Base-by-base conservation (phyloP, 352 stramenopile genomes). In the Pythium phragmitis region DNA sequence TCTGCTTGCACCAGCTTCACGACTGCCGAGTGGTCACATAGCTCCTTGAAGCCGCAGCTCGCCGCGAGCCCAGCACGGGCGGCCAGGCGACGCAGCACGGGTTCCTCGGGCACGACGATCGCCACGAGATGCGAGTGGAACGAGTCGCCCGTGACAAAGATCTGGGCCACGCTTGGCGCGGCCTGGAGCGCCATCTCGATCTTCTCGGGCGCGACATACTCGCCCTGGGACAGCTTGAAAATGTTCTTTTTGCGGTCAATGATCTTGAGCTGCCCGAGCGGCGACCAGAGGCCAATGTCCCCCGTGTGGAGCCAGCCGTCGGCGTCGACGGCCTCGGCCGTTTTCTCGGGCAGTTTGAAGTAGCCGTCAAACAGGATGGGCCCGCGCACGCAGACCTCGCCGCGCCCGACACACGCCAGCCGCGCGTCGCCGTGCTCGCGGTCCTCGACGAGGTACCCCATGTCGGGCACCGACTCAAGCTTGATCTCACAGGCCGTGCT, bases 191-290 rank as follows among this genome's bases (percentile, higher is more conserved):
- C 80, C 67, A 97, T 97, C 76, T 99, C 97, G 67, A 99, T 93
- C 78, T 98, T 98, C 75, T 99, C 97, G 7, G 97, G 80, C 1
- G 96, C 94, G 48, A 99, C 86, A 74, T 99, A 99, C 80, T 99
- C 97, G 53, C 96, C 97, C 66, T 98, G 88, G 2, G 88, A 85
- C 16, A 98, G 76, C 79, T 98, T 98, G 83, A 98, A 97, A 61
- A 98, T 95, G 76, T 98, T 97, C 72, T 97, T 97, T 79, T 95
- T 96, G 45, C 89, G 80, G 67, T 97, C 89, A 55, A 97, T 82
- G 71, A 98, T 97, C 61, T 83, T 85, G 41, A 98, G 73, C 57
- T 89, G 90, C 17, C 93, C 93, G 59, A 97, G 71, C 12, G 89
- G 82, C 57, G 98, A 98, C 77, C 98, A 98, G 26, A 89, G 73